These are phyloP conservation scores for Globisporangium abappressorium DNA, from an alignment of 352 stramenopile species.

Conservation along the genomic window DNA sequence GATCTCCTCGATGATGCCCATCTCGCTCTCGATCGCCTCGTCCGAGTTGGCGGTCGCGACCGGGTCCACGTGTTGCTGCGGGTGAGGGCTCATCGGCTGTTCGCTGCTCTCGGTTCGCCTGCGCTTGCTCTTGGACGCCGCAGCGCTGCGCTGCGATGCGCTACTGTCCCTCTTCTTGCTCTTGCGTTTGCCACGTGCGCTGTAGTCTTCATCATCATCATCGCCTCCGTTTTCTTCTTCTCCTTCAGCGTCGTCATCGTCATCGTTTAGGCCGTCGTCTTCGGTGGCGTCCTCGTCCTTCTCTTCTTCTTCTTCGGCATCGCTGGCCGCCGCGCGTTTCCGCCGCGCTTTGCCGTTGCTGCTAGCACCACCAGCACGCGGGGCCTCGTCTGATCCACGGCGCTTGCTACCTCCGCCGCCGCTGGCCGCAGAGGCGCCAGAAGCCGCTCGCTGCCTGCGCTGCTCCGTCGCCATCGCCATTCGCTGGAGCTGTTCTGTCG, in stretches of 20 bases:
- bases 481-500: neutral
- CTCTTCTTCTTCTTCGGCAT: conserved; percentile 17
- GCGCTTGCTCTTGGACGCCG: neutral
- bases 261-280: conserved; percentile 12
- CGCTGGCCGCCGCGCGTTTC: conserved; percentile 1
- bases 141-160: neutral
- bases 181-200: neutral
- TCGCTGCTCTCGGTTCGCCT: conserved; percentile 7
- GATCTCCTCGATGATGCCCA: conserved; percentile 94
- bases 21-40: conserved; percentile 58
- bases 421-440: neutral
- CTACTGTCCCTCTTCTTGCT: neutral
- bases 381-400: conserved; percentile 1
- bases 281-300: conserved; percentile 28
- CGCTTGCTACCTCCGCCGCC: neutral
- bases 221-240: conserved; percentile 13
- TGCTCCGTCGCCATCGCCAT: conserved; percentile 11
- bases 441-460: neutral
- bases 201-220: conserved; percentile 16
- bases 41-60: conserved; percentile 20
- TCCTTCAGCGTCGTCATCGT: conserved; percentile 10
- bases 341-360: conserved; percentile 4
- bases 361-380: neutral
- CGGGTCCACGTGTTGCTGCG: neutral
- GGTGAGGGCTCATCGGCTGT: neutral